Conservation (phyloP, 306 rosid genomes). For the Vigna nakashimae region DNA sequence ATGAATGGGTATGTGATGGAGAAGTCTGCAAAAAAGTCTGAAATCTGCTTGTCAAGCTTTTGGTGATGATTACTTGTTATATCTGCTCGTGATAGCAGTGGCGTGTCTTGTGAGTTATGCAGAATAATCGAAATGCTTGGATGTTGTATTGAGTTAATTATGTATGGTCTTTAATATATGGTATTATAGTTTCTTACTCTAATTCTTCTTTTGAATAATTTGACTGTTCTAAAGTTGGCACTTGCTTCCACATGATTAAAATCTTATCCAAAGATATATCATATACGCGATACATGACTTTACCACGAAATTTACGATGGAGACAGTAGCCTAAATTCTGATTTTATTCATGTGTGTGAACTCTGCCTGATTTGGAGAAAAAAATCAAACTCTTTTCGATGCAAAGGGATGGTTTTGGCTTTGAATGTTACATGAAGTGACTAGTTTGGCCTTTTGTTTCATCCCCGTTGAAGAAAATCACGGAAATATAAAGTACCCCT, state of each 20-base stretch:
- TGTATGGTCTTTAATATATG: slow-evolving; percentile 18
- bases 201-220: neutral
- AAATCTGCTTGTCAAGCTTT: neutral
- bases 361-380: too few species aligned
- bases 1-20: slow-evolving; percentile 70
- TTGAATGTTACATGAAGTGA: too few species aligned
- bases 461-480: too few species aligned
- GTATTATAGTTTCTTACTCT: neutral
- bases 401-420: too few species aligned
- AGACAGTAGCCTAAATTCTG: neutral
- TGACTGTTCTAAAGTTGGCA: neutral
- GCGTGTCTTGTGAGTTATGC: slow-evolving; percentile 1
- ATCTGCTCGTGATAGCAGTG: neutral
- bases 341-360: too few species aligned
- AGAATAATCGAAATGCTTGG: slow-evolving; percentile 14
- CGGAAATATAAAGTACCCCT: too few species aligned
- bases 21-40: slow-evolving; percentile 61
- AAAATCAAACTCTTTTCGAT: too few species aligned
- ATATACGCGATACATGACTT: neutral
- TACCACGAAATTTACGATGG: neutral
- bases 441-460: too few species aligned
- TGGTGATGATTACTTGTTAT: neutral
- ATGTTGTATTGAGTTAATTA: neutral
- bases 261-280: neutral
- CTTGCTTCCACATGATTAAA: neutral